Percentiles rank a stretch among this genome's conserved stretches.
These are phyloP conservation scores for Alternaria dauci DNA, from an alignment of 2,329 filamentous ascomycete genomes.

Conservation along the genomic window DNA sequence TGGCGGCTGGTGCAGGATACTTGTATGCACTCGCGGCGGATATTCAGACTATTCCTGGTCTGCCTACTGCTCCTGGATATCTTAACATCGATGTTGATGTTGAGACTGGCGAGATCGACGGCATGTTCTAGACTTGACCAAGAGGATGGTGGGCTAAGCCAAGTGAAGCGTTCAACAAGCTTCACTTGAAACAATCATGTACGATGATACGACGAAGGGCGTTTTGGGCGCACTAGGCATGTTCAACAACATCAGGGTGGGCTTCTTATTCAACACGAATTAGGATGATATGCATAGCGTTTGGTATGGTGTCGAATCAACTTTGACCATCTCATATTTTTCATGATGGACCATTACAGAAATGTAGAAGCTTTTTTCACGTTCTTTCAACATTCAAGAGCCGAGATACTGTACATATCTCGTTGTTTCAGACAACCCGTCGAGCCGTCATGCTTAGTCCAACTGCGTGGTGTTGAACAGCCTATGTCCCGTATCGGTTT, in stretches of 20 bases:
- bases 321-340: background rate
- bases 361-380: background rate
- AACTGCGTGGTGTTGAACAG: constrained; percentile 66
- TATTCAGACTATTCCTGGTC: constrained; percentile 96
- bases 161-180: constrained; percentile 17
- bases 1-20: constrained; percentile 87
- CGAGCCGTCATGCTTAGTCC: background rate
- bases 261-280: constrained; percentile 8
- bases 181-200: constrained; percentile 3
- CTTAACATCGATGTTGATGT: constrained; percentile 81
- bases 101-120: constrained; percentile 64
- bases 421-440: background rate
- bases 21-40: constrained; percentile 92
- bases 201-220: constrained; percentile 8
- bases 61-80: constrained; percentile 94
- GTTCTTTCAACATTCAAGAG: background rate
- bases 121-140: constrained; percentile 76
- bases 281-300: background rate
- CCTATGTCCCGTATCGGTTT: constrained; percentile 66
- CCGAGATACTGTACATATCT: background rate
- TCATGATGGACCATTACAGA: background rate
- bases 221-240: constrained; percentile 10
- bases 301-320: constrained; percentile 11
- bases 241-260: constrained; percentile 7
- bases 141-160: background rate